A percentile compares a stretch with the other conserved stretches of the same genome.
These are phyloP conservation scores for Suhomyces choctaworum DNA, from an alignment of 1,139 yeast genomes.

Conservation along the genomic window DNA sequence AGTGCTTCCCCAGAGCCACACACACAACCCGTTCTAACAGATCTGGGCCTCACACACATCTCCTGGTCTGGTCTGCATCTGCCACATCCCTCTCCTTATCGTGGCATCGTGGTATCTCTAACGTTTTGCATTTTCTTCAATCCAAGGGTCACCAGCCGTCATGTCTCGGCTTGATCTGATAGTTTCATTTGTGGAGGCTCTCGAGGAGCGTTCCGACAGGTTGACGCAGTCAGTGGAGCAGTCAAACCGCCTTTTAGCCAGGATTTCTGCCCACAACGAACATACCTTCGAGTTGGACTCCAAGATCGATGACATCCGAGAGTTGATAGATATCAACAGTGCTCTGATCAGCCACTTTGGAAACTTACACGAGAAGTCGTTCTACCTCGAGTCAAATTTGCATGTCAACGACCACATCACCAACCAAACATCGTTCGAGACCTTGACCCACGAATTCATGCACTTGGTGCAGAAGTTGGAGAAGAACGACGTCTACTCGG, in stretches of 20 bases:
- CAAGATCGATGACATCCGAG: slow-evolving; percentile 32
- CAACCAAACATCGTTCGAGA: slow-evolving; percentile 51
- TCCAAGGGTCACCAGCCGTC: too few species aligned
- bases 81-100: too few species aligned
- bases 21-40: too few species aligned
- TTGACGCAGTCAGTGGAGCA: slow-evolving; percentile 25
- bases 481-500: slow-evolving; percentile 12
- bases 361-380: slow-evolving; percentile 34
- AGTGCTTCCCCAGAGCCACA: too few species aligned
- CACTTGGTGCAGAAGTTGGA: slow-evolving; percentile 17
- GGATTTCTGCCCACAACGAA: slow-evolving; percentile 23
- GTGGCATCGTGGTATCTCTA: too few species aligned
- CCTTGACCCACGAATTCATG: slow-evolving; percentile 45
- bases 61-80: too few species aligned
- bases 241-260: slow-evolving; percentile 24
- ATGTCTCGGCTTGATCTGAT: slow-evolving; percentile 31
- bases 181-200: slow-evolving; percentile 31
- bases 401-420: slow-evolving; percentile 34
- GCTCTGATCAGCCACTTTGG: slow-evolving; percentile 28
- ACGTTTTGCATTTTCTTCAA: too few species aligned
- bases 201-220: slow-evolving; percentile 29
- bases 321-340: slow-evolving; percentile 26
- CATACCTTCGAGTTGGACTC: slow-evolving; percentile 31
- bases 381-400: slow-evolving; percentile 38
- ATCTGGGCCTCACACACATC: too few species aligned